Evolutionary conservation across 2,329 filamentous ascomycete genomes (phyloP).

Genomic region (Talaromyces sp.): DNA sequence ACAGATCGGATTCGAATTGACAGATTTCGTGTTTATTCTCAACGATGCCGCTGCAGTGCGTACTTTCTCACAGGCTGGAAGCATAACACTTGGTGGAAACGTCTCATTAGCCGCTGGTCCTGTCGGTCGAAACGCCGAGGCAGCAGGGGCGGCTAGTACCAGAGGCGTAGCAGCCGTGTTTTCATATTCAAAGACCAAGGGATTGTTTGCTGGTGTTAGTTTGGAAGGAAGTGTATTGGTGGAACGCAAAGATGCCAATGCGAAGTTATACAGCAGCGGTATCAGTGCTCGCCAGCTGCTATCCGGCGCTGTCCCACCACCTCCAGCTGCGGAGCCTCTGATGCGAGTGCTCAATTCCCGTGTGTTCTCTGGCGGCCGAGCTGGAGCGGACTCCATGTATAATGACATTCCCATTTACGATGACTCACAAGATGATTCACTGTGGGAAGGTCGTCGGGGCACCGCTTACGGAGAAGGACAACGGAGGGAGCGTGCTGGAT

Average conservation of each 20-base stretch:
- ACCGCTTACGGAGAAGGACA: slow-evolving; percentile 67
- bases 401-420: slow-evolving; percentile 92
- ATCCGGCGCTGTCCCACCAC: slow-evolving; percentile 71
- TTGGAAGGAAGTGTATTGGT: slow-evolving; percentile 90
- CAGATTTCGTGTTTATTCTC: slow-evolving; percentile 89
- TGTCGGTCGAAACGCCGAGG: slow-evolving; percentile 90
- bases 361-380: slow-evolving; percentile 68
- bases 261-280: slow-evolving; percentile 85
- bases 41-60: slow-evolving; percentile 88
- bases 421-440: slow-evolving; percentile 73
- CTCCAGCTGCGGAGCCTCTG: slow-evolving; percentile 77
- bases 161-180: slow-evolving; percentile 90
- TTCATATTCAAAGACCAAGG: slow-evolving; percentile 97
- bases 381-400: slow-evolving; percentile 68
- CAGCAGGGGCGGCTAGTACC: slow-evolving; percentile 86
- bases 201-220: slow-evolving; percentile 91
- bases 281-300: slow-evolving; percentile 80
- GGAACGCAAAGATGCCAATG: slow-evolving; percentile 92
- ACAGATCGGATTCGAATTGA: slow-evolving; percentile 52
- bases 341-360: slow-evolving; percentile 82
- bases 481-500: slow-evolving; percentile 54
- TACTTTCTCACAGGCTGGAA: slow-evolving; percentile 89
- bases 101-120: slow-evolving; percentile 94
- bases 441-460: slow-evolving; percentile 75
- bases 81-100: slow-evolving; percentile 89